These are phyloP conservation scores for Hypericum androsaemum DNA, from an alignment of 345 rosid species.

Conservation along the genomic window DNA sequence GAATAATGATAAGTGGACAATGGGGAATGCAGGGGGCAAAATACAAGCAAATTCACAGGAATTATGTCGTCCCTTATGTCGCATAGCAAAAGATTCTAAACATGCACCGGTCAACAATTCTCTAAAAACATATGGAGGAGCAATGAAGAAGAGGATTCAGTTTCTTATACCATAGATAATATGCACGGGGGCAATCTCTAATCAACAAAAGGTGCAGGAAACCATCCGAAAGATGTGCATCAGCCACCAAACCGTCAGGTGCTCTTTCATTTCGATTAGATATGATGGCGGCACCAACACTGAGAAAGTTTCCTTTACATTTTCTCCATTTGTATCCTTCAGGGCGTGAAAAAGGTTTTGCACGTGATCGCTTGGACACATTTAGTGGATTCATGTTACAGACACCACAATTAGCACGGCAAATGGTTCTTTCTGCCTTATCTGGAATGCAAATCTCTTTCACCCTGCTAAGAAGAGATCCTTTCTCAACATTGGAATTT, in stretches of 20 bases:
- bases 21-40: no score
- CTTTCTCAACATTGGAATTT: slow-evolving; percentile 20
- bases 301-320: slow-evolving; percentile 62
- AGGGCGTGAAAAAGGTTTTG: slow-evolving; percentile 21
- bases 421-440: slow-evolving; percentile 50
- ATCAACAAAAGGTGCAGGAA: slow-evolving; percentile 80
- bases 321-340: slow-evolving; percentile 51
- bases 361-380: slow-evolving; percentile 8
- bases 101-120: neutral
- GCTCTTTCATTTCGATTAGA: slow-evolving; percentile 87
- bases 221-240: slow-evolving; percentile 93
- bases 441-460: slow-evolving; percentile 25
- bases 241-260: slow-evolving; percentile 92
- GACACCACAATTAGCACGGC: slow-evolving; percentile 58
- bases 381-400: slow-evolving; percentile 37
- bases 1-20: no score
- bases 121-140: neutral
- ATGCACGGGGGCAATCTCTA: slow-evolving; percentile 74
- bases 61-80: no score
- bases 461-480: slow-evolving; percentile 20
- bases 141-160: neutral
- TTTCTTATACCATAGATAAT: slow-evolving; percentile 63
- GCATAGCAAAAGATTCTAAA: no score
- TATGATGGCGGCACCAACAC: slow-evolving; percentile 83
- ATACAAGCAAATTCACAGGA: no score